Conservation (phyloP, 768 basidiomycete genomes). For the Collybiopsis luxurians region DNA sequence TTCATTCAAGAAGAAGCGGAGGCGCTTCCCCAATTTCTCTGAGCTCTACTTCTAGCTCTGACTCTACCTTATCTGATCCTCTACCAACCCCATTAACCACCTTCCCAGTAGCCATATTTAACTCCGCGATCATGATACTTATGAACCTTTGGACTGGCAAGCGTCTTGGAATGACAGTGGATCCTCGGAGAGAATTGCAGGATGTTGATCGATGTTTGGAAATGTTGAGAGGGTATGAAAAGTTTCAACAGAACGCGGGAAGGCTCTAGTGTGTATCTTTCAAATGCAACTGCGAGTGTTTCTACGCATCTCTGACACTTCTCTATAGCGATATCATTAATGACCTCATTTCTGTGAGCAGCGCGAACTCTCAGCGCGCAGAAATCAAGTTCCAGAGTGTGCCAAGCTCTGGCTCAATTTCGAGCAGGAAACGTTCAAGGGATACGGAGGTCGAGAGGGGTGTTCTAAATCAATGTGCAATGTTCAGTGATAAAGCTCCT, state of each 20-base stretch:
- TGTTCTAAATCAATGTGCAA: no score
- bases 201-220: conserved; percentile 48
- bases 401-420: no score
- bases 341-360: background rate
- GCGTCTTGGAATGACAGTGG: conserved; percentile 35
- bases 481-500: no score
- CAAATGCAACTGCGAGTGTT: no score
- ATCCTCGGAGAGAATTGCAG: conserved; percentile 41
- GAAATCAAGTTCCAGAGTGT: no score
- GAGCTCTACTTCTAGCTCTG: no score
- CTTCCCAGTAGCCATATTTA: conserved; percentile 25
- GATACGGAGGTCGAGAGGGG: no score
- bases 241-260: conserved; percentile 40
- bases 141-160: conserved; percentile 47
- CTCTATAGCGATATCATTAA: conserved; percentile 1
- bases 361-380: background rate
- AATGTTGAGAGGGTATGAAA: background rate
- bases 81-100: no score
- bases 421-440: no score
- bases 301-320: background rate
- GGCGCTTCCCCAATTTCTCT: conserved; percentile 4
- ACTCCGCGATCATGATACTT: conserved; percentile 42
- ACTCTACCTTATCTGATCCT: no score
- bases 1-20: conserved; percentile 20
- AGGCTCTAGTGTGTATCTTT: conserved; percentile 39